Base-by-base conservation (phyloP, 1,284 basidiomycete genomes). In the Agaricales sp. region DNA sequence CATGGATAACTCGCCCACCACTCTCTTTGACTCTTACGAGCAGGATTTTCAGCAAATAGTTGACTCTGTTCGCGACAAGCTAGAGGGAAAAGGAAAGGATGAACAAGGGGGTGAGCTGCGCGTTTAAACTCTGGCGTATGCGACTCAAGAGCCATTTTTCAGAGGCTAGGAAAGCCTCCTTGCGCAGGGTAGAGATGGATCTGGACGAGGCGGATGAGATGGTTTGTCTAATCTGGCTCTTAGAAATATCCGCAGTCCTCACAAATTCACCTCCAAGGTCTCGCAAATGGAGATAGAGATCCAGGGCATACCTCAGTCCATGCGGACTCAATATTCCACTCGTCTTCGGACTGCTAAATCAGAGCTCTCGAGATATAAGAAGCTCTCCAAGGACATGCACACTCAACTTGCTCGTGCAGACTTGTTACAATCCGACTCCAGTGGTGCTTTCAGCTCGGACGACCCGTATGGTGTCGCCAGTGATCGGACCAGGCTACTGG, bases 231-330 rank as follows among this genome's bases (percentile, higher is more conserved):
- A 20, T 41, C 11, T 14, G 25, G 12, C 20, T 4, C 30, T 2
- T 26, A 8, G n/a, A 43, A 35, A 43, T 41, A n/a, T 38, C 22
- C 47, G 45, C 21, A 21, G 46, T 24, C 4, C 30, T 26, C 39
- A 22, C 14, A 6, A 30, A 6, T 30, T 30, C 26, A 6, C 13
- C 45, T 35, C 22, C 18, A 16, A 95, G 92, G 78, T 96, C 55
- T 92, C 91, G 26, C 96, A 99, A 78, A 98, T 99, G 95, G 94
- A 98, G 67, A 88, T 99, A 53, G 96, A 99, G 69, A 85, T 96
- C n/a, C 92, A 94, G 61, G 87, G 89, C 11, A 94, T 98, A 63
- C 93, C 94, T 0, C 83, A 89, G 59, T 87, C 87, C 24, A 74
- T 93, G 56, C 79, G 84, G 45, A 67, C 79, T 0, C 77, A 80